Evolutionary conservation across 2,329 filamentous ascomycete genomes (phyloP).

Genomic region (Xylariaceae sp.): DNA sequence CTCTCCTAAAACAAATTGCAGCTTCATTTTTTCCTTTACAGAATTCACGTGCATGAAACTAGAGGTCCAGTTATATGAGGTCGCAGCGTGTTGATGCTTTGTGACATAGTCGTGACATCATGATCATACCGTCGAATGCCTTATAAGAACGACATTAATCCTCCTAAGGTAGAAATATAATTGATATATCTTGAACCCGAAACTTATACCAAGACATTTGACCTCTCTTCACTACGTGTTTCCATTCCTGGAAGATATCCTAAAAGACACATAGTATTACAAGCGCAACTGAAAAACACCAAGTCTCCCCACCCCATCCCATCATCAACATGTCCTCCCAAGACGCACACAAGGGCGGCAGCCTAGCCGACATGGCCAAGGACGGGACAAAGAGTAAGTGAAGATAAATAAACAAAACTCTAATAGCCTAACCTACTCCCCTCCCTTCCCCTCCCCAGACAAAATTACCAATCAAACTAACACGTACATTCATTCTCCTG

Average conservation of each 20-base stretch:
- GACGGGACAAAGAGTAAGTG: conserved; percentile 22
- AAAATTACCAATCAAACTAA: too few species aligned
- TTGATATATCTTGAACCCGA: background rate
- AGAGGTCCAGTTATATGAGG: too few species aligned
- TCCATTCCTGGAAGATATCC: background rate
- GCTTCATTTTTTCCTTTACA: too few species aligned
- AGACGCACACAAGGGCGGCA: conserved; percentile 18
- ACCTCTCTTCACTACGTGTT: background rate
- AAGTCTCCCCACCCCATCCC: too few species aligned
- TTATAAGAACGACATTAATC: too few species aligned
- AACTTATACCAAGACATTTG: background rate
- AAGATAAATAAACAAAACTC: too few species aligned
- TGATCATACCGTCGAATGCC: conserved; percentile 6
- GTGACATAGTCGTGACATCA: conserved; percentile 17
- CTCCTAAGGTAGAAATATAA: background rate
- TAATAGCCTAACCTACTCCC: too few species aligned
- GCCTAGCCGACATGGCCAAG: conserved; percentile 23
- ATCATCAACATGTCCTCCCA: conserved; percentile 9
- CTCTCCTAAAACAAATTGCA: too few species aligned
- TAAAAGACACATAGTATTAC: background rate
- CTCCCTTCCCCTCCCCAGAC: too few species aligned
- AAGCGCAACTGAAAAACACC: conserved; percentile 2
- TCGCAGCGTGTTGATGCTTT: background rate
- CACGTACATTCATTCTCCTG: too few species aligned
- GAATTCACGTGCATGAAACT: too few species aligned